A percentile compares a stretch with the other conserved stretches of the same genome.
Evolutionary conservation across 2,329 filamentous ascomycete species (phyloP).

Genomic region (Didymella sp.): DNA sequence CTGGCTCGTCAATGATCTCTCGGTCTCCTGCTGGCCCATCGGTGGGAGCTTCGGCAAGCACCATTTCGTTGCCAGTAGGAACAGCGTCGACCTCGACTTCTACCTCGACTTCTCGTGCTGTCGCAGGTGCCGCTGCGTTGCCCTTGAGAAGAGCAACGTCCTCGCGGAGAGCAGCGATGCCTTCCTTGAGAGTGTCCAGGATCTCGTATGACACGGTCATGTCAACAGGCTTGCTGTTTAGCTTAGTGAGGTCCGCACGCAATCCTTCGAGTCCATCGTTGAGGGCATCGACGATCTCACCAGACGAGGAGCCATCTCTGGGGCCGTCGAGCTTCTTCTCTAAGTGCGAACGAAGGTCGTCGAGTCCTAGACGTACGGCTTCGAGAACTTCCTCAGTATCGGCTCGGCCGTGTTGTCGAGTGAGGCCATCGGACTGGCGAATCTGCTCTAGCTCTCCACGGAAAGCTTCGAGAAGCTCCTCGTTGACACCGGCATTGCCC

Average conservation of each 20-base stretch:
- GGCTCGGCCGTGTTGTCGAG: conserved; percentile 50
- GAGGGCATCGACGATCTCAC: conserved; percentile 66
- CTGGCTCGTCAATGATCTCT: conserved; percentile 53
- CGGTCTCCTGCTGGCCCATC: conserved; percentile 42
- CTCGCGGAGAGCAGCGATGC: conserved; percentile 74
- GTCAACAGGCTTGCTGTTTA: conserved; percentile 80
- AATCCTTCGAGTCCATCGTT: conserved; percentile 77
- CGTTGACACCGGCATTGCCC: conserved; percentile 47
- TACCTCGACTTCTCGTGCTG: conserved; percentile 36
- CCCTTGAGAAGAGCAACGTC: conserved; percentile 80
- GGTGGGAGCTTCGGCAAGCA: conserved; percentile 58
- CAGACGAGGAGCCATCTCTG: conserved; percentile 60
- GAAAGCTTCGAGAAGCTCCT: conserved; percentile 61
- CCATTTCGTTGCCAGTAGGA: conserved; percentile 56
- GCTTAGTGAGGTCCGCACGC: conserved; percentile 74
- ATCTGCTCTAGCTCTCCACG: conserved; percentile 59
- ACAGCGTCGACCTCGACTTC: conserved; percentile 58
- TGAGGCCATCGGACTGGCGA: conserved; percentile 52
- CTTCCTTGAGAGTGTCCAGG: conserved; percentile 83
- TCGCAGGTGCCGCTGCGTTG: conserved; percentile 33
- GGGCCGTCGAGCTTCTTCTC: conserved; percentile 62
- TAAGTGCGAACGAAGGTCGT: conserved; percentile 57
- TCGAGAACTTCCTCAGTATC: conserved; percentile 59
- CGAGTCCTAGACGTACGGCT: conserved; percentile 57
- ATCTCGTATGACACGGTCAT: conserved; percentile 89